Evolutionary conservation across 2,329 filamentous ascomycete species (phyloP), one percentile per base, ranked within the genome.

Genomic region (Aspergillus sp.): DNA sequence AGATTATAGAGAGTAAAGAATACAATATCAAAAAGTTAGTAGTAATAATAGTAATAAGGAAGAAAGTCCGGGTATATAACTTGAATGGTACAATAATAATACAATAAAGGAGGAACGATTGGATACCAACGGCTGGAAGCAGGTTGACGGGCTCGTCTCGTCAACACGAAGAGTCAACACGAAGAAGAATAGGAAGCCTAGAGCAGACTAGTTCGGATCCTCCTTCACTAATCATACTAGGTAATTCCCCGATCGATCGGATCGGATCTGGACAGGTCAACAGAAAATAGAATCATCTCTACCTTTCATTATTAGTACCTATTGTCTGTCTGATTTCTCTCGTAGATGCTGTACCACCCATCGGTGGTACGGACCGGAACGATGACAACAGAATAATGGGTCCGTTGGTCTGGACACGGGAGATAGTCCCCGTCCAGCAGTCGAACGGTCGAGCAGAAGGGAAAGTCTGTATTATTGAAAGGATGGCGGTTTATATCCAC

Each of bases 71-170:
- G 22, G 22, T 22, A 22, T 22, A 22, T n/a, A n/a, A n/a, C 22
- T 6, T 22, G 22, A 22, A 22, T 22, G 22, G 7, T 22, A 38
- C 2, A 50, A 45, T 35, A 56, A 56, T 48, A 57, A 49, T 56
- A 42, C 16, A 42, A 42, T 14, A 43, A 43, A 22, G 22, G 7
- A 7, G 22, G 17, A 17, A 33, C n/a, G 16, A 49, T 26, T 49
- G 17, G 17, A 40, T 22, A 24, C 22, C 16, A 8, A 49, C 24
- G 40, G 22, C 36, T 24, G 32, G 32, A 44, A 19, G 7, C 26
- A 30, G 26, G 8, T 9, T 10, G 26, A 7, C 3, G 26, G 26
- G 26, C 26, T 30, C 26, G 26, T n/a, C n/a, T n/a, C n/a, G n/a
- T 30, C 26, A 22, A 22, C 22, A 30, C 26, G 35, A 49, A 44